Evolutionary conservation across 106 monocot species (phyloP), one percentile per base, ranked within the genome.

Genomic region (Agapanthus africanus): DNA sequence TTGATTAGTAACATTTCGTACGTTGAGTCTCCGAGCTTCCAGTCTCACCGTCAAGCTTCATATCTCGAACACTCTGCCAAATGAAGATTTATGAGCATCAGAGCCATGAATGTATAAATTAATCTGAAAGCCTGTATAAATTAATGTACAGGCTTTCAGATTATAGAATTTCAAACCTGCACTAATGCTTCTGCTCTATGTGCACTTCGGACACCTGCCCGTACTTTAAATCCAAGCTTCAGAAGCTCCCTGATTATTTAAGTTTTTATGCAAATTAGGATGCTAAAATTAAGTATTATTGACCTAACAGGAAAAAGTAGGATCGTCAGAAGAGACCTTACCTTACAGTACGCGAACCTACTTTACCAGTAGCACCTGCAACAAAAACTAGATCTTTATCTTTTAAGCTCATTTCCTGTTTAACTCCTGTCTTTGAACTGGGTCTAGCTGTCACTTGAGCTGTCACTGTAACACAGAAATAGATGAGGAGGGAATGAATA

Each of bases 281-380:
- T 37, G 37, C 5, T 56, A 54, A 21, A 70, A 64, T n/a, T n/a
- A n/a, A n/a, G 49, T 47, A 73, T 63, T 1, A 56, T 27, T 31
- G 28, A 19, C 38, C 2, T 2, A 37, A 10, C 6, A 11, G 63
- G 32, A 67, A 60, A 40, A 21, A 22, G 2, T 54, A 70, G 21
- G 51, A 10, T 74, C 0, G 0, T 15, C 6, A 33, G 34, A 59
- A 51, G 41, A 22, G 60, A 95, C 94, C 95, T 95, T 72, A 94
- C 94, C 94, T 95, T 72, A 95, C 86, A 63, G 88, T 80, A 26
- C 84, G 85, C 31, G 91, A 95, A 33, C 95, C 95, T 63, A 95
- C 95, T 84, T 70, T 83, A 69, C 95, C 95, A 56, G 91, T 95
- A 39, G 91, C 78, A 69, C 95, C 95, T 51, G 88, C 95, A 64